These are phyloP conservation scores for Phytophthora cactorum DNA, from an alignment of 352 stramenopile genomes.

Conservation along the genomic window DNA sequence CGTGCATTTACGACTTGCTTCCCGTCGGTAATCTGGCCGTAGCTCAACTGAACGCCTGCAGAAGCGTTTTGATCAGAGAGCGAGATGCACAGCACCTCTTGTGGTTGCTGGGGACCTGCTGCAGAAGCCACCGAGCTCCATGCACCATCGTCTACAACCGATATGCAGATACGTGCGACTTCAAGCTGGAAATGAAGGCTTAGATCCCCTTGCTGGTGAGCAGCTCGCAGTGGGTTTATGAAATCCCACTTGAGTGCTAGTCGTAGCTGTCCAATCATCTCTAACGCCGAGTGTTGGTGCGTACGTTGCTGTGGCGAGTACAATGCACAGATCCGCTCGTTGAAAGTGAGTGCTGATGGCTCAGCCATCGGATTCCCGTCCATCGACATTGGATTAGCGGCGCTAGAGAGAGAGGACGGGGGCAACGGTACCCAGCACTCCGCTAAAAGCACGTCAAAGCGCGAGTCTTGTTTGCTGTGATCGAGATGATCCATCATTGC, in stretches of 20 bases:
- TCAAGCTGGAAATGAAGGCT: conserved; percentile 77
- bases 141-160: conserved; percentile 72
- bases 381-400: conserved; percentile 33
- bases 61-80: conserved; percentile 73
- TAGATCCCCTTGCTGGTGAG: conserved; percentile 56
- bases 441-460: conserved; percentile 77
- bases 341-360: conserved; percentile 45
- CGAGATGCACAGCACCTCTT: conserved; percentile 80
- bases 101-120: conserved; percentile 42
- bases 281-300: conserved; percentile 39
- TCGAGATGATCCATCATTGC: conserved; percentile 88
- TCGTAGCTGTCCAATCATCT: conserved; percentile 80
- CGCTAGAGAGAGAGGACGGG: conserved; percentile 37
- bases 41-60: conserved; percentile 80
- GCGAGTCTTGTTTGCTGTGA: conserved; percentile 85
- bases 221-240: conserved; percentile 53
- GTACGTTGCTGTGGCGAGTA: conserved; percentile 54
- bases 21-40: conserved; percentile 67
- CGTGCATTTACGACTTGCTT: conserved; percentile 82
- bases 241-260: conserved; percentile 85
- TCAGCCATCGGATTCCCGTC: conserved; percentile 38
- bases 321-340: conserved; percentile 71
- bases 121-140: conserved; percentile 34
- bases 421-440: conserved; percentile 83
- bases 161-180: conserved; percentile 76